phyloP scores from a whole-genome alignment of 495 filamentous ascomycete species.

The Hyaloscypha variabilis region DNA sequence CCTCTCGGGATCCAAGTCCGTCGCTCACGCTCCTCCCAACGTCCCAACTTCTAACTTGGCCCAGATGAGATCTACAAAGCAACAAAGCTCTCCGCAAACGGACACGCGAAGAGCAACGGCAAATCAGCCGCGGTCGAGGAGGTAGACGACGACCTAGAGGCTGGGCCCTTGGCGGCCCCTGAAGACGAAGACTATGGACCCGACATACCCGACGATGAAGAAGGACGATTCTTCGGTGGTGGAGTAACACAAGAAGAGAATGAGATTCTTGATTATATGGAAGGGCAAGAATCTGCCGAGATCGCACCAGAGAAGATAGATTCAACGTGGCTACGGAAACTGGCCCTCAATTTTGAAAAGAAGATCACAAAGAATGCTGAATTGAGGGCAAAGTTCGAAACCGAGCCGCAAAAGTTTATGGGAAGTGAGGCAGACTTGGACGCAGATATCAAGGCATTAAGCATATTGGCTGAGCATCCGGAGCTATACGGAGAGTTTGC shows the following conservation, averaged over 20 bases:
- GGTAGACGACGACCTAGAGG: constrained; percentile 61
- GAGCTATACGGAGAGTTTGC: constrained; percentile 85
- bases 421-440: constrained; percentile 85
- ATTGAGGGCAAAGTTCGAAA: constrained; percentile 83
- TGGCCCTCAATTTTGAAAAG: constrained; percentile 86
- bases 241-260: constrained; percentile 81
- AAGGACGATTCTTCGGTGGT: constrained; percentile 93
- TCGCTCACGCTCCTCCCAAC: constrained; percentile 7
- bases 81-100: constrained; percentile 67
- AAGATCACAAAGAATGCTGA: constrained; percentile 93
- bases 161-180: constrained; percentile 70
- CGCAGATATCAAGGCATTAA: constrained; percentile 83
- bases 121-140: constrained; percentile 62
- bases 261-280: constrained; percentile 89
- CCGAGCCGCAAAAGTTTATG: constrained; percentile 79
- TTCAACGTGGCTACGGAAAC: constrained; percentile 77
- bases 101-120: constrained; percentile 64
- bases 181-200: constrained; percentile 58
- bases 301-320: constrained; percentile 76
- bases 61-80: constrained; percentile 84
- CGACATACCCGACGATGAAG: constrained; percentile 75
- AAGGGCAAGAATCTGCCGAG: constrained; percentile 63
- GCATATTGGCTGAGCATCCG: constrained; percentile 84
- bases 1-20: constrained; percentile 70
- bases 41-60: neutral